Evolutionary conservation across 2,329 filamentous ascomycete genomes (phyloP).

Genomic region (Colletotrichum sp.): DNA sequence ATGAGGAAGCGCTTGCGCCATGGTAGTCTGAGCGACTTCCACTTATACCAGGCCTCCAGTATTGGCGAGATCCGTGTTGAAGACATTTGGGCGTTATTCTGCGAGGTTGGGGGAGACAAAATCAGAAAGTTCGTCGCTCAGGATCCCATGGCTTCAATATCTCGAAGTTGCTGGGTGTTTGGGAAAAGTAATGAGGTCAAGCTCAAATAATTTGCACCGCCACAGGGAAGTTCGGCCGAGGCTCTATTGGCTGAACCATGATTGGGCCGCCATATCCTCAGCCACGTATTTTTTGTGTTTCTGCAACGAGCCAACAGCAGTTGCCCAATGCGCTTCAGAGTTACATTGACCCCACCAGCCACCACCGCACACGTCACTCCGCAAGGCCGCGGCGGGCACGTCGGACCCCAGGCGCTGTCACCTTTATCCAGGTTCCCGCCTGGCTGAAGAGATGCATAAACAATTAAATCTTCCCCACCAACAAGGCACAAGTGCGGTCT

Average conservation of each 20-base stretch:
- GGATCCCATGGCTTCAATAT: constrained; percentile 6
- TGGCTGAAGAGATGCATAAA: constrained; percentile 17
- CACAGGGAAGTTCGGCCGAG: constrained; percentile 2
- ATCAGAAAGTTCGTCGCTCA: background rate
- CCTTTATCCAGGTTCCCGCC: constrained; percentile 17
- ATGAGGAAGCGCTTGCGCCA: constrained; percentile 69
- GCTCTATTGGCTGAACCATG: background rate
- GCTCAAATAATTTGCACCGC: constrained; percentile 19
- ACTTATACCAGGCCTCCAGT: constrained; percentile 56
- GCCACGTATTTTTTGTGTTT: constrained; percentile 12
- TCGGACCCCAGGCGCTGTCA: constrained; percentile 14
- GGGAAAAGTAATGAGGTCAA: constrained; percentile 24
- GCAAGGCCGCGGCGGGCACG: constrained; percentile 2
- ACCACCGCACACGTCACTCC: constrained; percentile 24
- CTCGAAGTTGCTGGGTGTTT: background rate
- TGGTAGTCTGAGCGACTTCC: constrained; percentile 67
- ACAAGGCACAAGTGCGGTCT: constrained; percentile 2
- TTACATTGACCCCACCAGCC: constrained; percentile 20
- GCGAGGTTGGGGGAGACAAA: background rate
- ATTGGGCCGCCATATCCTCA: background rate
- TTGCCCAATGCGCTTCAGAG: background rate
- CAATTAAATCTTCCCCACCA: constrained; percentile 20
- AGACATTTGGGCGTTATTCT: background rate
- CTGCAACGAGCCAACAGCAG: background rate
- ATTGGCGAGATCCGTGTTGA: constrained; percentile 19